These are phyloP conservation scores for Mallotus japonicus DNA, from an alignment of 441 rosid genomes.

Conservation along the genomic window DNA sequence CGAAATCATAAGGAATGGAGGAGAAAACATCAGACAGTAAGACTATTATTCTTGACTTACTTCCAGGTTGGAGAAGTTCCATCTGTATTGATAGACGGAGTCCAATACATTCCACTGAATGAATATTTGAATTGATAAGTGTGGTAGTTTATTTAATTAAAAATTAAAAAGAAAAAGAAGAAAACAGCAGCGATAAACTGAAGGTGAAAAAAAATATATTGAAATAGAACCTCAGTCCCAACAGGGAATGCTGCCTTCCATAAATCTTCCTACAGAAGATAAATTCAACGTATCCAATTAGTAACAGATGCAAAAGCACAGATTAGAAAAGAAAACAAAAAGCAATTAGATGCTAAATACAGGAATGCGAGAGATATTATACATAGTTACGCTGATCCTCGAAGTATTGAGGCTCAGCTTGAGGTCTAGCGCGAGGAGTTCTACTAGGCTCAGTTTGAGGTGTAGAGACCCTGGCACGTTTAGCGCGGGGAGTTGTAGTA, in stretches of 20 bases:
- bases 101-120: conserved; percentile 97
- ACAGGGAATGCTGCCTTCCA: conserved; percentile 92
- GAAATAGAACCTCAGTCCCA: conserved; percentile 87
- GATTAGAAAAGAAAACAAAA: too few species aligned
- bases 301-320: not conserved
- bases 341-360: not conserved
- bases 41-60: conserved; percentile 41
- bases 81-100: conserved; percentile 60
- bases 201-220: conserved; percentile 1
- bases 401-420: conserved; percentile 51
- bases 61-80: conserved; percentile 88
- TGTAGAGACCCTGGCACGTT: conserved; percentile 46
- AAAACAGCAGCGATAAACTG: not conserved
- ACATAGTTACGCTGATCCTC: conserved; percentile 89
- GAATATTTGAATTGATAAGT: conserved; percentile 20
- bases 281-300: conserved; percentile 18
- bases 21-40: not conserved
- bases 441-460: conserved; percentile 34
- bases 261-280: conserved; percentile 68
- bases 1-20: not conserved
- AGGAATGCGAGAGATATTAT: not conserved
- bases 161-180: not conserved
- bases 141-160: not conserved
- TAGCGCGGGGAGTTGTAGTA: conserved; percentile 46
- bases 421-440: conserved; percentile 42